phyloP scores from a whole-genome alignment of 805 yeast genomes.

The Kazachstania taianensis region DNA sequence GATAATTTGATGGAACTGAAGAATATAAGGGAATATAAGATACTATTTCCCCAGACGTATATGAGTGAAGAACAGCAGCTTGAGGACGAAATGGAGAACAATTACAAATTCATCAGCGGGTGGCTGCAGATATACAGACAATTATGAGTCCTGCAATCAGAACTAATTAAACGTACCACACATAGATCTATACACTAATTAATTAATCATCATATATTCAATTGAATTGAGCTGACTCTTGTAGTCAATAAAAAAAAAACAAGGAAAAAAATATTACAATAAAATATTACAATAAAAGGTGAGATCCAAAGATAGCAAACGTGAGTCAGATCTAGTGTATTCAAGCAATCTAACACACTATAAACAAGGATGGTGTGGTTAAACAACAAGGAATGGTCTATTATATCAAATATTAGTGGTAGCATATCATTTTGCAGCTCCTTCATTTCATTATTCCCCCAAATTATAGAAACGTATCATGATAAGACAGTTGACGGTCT shows the following conservation, averaged over 20 bases:
- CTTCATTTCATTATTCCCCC: constrained; percentile 46
- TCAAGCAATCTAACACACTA: too few relatives aligned
- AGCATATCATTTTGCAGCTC: constrained; percentile 37
- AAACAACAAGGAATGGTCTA: too few relatives aligned
- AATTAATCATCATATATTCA: too few relatives aligned
- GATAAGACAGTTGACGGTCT: constrained; percentile 53
- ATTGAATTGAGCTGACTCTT: too few relatives aligned
- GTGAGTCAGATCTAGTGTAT: too few relatives aligned
- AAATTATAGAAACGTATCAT: constrained; percentile 43
- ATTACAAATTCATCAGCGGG: constrained; percentile 18
- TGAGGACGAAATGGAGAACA: too few relatives aligned
- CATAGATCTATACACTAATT: neutral
- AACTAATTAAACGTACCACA: neutral
- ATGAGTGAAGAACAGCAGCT: neutral
- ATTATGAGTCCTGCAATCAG: neutral
- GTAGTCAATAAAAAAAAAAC: too few relatives aligned
- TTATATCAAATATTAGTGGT: constrained; percentile 32
- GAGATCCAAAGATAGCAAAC: too few relatives aligned
- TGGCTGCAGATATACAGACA: constrained; percentile 11
- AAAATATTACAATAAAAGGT: too few relatives aligned
- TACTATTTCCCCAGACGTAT: constrained; percentile 11
- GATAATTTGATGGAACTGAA: constrained; percentile 25
- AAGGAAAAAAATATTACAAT: too few relatives aligned
- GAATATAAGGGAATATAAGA: constrained; percentile 12
- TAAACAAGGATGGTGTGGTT: too few relatives aligned